Percentiles rank a stretch among this genome's conserved stretches.
Conservation (phyloP, 2,329 filamentous ascomycete species). For the Epichloe baconii region DNA sequence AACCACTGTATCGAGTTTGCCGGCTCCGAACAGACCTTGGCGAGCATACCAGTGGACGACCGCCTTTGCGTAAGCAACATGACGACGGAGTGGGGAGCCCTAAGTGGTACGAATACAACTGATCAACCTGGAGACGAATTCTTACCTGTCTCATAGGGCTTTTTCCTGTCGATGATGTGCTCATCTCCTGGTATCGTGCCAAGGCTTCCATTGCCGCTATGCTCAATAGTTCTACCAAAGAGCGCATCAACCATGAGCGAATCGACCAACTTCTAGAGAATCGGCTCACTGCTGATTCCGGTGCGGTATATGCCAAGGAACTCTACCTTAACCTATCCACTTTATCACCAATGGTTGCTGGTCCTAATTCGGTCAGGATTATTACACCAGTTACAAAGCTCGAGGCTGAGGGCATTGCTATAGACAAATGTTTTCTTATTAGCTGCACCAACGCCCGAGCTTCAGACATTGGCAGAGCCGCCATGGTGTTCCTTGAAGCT, state of each 20-base stretch:
- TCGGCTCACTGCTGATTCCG: conserved; percentile 56
- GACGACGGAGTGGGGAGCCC: conserved; percentile 69
- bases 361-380: conserved; percentile 85
- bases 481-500: conserved; percentile 68
- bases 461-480: conserved; percentile 44
- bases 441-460: conserved; percentile 80
- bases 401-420: conserved; percentile 56
- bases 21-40: conserved; percentile 65
- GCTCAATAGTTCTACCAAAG: conserved; percentile 29
- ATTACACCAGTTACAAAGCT: conserved; percentile 66
- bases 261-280: conserved; percentile 62
- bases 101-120: conserved; percentile 18
- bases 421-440: conserved; percentile 78
- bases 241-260: conserved; percentile 57
- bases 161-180: conserved; percentile 66
- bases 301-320: conserved; percentile 70
- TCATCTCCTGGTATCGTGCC: conserved; percentile 60
- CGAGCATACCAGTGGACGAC: conserved; percentile 57
- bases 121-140: too few relatives aligned
- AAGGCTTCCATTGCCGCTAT: conserved; percentile 65
- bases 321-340: conserved; percentile 74
- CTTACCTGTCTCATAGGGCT: not conserved
- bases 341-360: conserved; percentile 70
- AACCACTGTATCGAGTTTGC: conserved; percentile 87
- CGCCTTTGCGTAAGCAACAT: conserved; percentile 59